phyloP scores from a whole-genome alignment of 768 basidiomycete species.

The Exidia glandulosa region DNA sequence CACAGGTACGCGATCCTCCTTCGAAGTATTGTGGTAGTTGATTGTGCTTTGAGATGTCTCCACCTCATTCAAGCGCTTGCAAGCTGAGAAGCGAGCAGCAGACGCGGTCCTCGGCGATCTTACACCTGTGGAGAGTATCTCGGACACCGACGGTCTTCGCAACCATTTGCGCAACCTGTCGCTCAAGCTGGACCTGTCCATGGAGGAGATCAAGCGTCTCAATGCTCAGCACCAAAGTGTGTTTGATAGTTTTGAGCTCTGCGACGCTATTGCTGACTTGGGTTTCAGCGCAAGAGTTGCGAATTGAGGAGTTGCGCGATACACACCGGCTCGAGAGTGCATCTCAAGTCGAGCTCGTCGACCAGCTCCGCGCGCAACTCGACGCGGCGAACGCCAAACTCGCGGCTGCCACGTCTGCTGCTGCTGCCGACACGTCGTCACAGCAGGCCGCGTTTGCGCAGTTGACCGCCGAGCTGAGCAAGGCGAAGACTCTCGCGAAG shows the following conservation, averaged over 20 bases:
- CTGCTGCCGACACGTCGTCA: constrained; percentile 34
- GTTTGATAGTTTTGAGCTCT: constrained; percentile 12
- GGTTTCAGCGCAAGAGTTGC: constrained; percentile 64
- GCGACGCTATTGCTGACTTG: neutral
- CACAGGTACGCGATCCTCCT: constrained; percentile 33
- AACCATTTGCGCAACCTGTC: constrained; percentile 60
- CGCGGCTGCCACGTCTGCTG: constrained; percentile 37
- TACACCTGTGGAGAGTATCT: constrained; percentile 56
- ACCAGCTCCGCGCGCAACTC: constrained; percentile 56
- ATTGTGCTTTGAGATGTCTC: constrained; percentile 62
- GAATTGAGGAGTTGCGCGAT: constrained; percentile 74
- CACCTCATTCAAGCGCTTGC: constrained; percentile 62
- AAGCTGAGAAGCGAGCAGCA: constrained; percentile 57
- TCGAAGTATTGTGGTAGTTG: neutral
- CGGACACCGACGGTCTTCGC: constrained; percentile 55
- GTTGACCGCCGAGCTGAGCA: constrained; percentile 53
- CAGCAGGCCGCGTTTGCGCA: constrained; percentile 48
- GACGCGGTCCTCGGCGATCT: constrained; percentile 59
- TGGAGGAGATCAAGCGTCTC: constrained; percentile 71
- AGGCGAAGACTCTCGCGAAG: constrained; percentile 51
- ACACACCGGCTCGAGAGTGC: constrained; percentile 68
- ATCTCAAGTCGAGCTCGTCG: constrained; percentile 70
- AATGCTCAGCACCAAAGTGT: constrained; percentile 62
- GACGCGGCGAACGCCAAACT: constrained; percentile 61
- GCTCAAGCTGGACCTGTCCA: constrained; percentile 59